Evolutionary conservation across 495 filamentous ascomycete species (phyloP), one percentile per base, ranked within the genome.

Genomic region (Aspergillus campestris): DNA sequence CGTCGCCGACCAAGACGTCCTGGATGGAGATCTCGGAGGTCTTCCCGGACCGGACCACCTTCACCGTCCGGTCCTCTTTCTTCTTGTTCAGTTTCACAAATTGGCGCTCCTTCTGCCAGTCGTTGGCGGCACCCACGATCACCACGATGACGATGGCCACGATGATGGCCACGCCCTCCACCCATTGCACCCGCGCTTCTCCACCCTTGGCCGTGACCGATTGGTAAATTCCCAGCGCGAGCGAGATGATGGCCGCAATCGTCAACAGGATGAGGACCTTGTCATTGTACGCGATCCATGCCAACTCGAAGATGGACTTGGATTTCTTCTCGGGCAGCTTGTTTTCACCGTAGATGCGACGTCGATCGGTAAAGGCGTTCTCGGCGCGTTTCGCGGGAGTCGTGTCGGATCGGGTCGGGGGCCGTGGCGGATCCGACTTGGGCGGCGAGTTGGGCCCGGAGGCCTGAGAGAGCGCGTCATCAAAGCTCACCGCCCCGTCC

Each of bases 201-300:
- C 70, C 70, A 6, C 48, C 47, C 31, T 60, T 56, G 11, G 62
- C 57, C 10, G 62, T 67, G 34, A 82, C 63, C 5, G 80, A 78
- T 58, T 84, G 78, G 46, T 83, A 84, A 11, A 85, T 76, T 28
- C 89, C 90, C 10, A 95, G 73, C 1, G 81, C 86, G n/a, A 95
- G 71, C 5, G 89, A 94, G 31, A 95, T 78, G 27, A 80, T 70
- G 6, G 89, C 90, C 4, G 89, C 88, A 37, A 82, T 65, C 1
- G 85, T 86, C 44, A 95, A 69, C 6, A 95, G 64, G 39, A 90
- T 83, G 11, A 92, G 63, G 14, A 92, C 83, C 49, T 89, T 89
- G 61, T 94, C 87, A 40, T 88, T 85, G 53, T 84, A 87, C 3
- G 86, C 85, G 55, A 86, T 82, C 86, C 86, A 92, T 33, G 86